Evolutionary conservation across 371 early-diverging fungal species (phyloP), one percentile per base, ranked within the genome.

Genomic region (Rhizopus microsporus): DNA sequence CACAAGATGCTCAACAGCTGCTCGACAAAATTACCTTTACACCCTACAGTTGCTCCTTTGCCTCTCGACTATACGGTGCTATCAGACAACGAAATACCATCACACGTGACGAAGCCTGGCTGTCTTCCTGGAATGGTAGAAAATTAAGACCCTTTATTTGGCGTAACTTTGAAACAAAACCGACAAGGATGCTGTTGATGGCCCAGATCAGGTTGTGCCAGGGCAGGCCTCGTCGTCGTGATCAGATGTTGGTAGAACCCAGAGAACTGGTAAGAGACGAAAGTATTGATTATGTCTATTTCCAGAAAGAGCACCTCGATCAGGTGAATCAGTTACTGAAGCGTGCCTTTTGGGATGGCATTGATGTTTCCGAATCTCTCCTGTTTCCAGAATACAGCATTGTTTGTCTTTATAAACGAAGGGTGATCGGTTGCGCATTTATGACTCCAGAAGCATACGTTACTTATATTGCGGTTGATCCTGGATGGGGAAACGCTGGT

Each of bases 361-460:
- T 97, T 43, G 94, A 96, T 69, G 93, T 96, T 54, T 84, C 89
- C 17, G 97, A 97, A 63, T 83, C 88, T 10, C 71, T 97, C 15
- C 68, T 80, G 49, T 91, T 81, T 59, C 97, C 97, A 0, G 96
- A 96, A 59, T 94, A 84, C 71, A 87, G 91, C 39, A 76, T 97
- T 7, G 88, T 97, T 2, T 94, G 91, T 1, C 67, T 94, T 12
- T 94, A 96, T 75, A 83, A 81, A 48, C 77, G 88, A 42, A 64
- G 81, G 15, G 89, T 94, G 0, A 80, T 95, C 42, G 97, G 94
- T 7, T 94, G 95, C 75, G 96, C 92, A 1, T 93, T 97, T 62
- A 90, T 94, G 85, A 93, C 95, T 3, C 96, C 97, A 0, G 93
- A 93, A 38, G 92, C 91, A 4, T 97, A 97, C 63, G 85, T 96